phyloP scores from a whole-genome alignment of 2,329 filamentous ascomycete species.

The Neonectria neomacrospora region DNA sequence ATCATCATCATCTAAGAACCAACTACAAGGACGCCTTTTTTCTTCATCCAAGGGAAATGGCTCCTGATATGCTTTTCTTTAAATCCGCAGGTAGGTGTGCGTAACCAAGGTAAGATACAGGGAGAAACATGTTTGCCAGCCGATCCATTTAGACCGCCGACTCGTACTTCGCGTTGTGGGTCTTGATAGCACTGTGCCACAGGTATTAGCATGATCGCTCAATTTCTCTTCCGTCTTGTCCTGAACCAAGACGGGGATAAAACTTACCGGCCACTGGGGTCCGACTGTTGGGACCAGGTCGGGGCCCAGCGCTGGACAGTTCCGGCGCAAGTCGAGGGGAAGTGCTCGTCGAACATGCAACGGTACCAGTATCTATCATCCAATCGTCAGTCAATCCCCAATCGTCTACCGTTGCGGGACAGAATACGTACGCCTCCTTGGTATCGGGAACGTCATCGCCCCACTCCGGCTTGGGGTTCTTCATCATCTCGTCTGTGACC shows the following conservation, averaged over 20 bases:
- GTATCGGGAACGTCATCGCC: constrained; percentile 90
- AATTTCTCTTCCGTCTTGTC: background rate
- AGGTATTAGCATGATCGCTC: constrained; percentile 32
- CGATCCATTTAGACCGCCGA: constrained; percentile 51
- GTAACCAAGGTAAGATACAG: constrained; percentile 41
- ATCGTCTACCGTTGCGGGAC: background rate
- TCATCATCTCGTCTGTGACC: constrained; percentile 97
- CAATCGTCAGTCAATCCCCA: constrained; percentile 40
- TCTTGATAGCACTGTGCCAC: constrained; percentile 74
- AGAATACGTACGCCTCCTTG: constrained; percentile 83
- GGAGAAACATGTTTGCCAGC: constrained; percentile 30
- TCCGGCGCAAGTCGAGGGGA: constrained; percentile 88
- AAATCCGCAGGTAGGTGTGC: constrained; percentile 28
- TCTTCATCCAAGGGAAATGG: constrained; percentile 59
- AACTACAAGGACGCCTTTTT: constrained; percentile 41
- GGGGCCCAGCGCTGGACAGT: constrained; percentile 98
- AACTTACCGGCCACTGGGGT: constrained; percentile 86
- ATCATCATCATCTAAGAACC: constrained; percentile 39
- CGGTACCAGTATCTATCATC: constrained; percentile 88
- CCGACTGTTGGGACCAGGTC: constrained; percentile 95
- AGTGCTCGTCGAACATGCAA: constrained; percentile 98
- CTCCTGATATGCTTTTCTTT: constrained; percentile 54
- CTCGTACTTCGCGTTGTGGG: constrained; percentile 80
- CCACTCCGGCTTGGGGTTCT: constrained; percentile 98
- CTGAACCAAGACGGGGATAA: background rate